Evolutionary conservation across 352 stramenopile genomes (phyloP).

Genomic region (Phytophthora boehmeriae): DNA sequence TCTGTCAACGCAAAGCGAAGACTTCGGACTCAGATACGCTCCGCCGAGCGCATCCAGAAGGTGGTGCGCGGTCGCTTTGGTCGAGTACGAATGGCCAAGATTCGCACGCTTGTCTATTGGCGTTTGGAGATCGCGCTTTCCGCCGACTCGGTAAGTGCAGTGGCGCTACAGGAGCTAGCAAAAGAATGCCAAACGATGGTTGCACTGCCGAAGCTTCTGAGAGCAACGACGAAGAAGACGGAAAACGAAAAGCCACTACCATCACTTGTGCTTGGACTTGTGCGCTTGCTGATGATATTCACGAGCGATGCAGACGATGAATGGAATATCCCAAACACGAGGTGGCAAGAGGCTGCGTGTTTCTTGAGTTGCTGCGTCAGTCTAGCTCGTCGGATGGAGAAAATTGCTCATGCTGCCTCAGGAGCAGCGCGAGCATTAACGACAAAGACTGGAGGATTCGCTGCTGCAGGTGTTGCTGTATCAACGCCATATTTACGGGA

Average conservation of each 20-base stretch:
- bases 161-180: conserved; percentile 62
- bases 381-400: conserved; percentile 60
- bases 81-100: conserved; percentile 59
- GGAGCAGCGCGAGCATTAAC: conserved; percentile 31
- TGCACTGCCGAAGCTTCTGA: conserved; percentile 32
- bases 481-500: conserved; percentile 41
- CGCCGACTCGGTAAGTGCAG: conserved; percentile 21
- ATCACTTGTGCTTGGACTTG: conserved; percentile 68
- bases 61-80: conserved; percentile 61
- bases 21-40: conserved; percentile 24
- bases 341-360: conserved; percentile 65
- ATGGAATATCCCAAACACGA: conserved; percentile 52
- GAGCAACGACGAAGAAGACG: conserved; percentile 7
- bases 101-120: conserved; percentile 48
- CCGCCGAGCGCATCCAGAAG: conserved; percentile 49
- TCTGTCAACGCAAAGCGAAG: conserved; percentile 31
- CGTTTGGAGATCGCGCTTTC: conserved; percentile 33
- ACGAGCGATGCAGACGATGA: conserved; percentile 59
- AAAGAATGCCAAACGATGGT: conserved; percentile 60
- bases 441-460: conserved; percentile 12
- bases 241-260: conserved; percentile 30
- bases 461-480: conserved; percentile 21
- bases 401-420: conserved; percentile 45
- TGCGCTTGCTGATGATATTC: conserved; percentile 75
- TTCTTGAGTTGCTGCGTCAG: conserved; percentile 58